phyloP scores from a whole-genome alignment of 306 rosid genomes.

The Calophaca sinica region DNA sequence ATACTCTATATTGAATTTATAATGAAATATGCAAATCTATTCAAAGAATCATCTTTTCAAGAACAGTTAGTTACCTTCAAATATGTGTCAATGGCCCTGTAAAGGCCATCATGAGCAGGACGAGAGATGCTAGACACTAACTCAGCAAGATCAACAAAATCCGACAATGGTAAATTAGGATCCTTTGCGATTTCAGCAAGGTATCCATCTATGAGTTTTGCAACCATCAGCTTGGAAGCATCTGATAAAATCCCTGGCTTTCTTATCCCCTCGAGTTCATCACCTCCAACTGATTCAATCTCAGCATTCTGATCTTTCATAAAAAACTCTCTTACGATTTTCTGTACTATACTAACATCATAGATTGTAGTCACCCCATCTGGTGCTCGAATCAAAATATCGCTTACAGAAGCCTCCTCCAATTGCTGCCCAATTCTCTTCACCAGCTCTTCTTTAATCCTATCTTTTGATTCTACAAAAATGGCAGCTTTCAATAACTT shows the following conservation, averaged over 20 bases:
- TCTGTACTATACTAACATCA: conserved; percentile 74
- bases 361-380: conserved; percentile 62
- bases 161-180: conserved; percentile 66
- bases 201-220: conserved; percentile 84
- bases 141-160: conserved; percentile 81
- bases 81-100: conserved; percentile 90
- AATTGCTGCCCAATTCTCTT: conserved; percentile 87
- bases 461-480: conserved; percentile 63
- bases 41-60: conserved; percentile 21
- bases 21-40: conserved; percentile 14
- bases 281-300: conserved; percentile 64
- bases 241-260: conserved; percentile 82
- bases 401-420: conserved; percentile 87
- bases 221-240: conserved; percentile 96
- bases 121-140: conserved; percentile 71
- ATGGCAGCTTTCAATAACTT: conserved; percentile 80
- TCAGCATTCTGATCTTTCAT: conserved; percentile 66
- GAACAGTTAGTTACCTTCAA: conserved; percentile 78
- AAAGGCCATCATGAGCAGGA: conserved; percentile 89
- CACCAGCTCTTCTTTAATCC: conserved; percentile 64
- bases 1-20: background rate
- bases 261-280: conserved; percentile 58
- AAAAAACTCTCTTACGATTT: conserved; percentile 71
- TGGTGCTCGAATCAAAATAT: conserved; percentile 72
- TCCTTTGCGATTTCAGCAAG: conserved; percentile 91